Percentiles rank a stretch among this genome's conserved stretches.
phyloP scores from a whole-genome alignment of 768 basidiomycete genomes.

The Inosperma sp. region DNA sequence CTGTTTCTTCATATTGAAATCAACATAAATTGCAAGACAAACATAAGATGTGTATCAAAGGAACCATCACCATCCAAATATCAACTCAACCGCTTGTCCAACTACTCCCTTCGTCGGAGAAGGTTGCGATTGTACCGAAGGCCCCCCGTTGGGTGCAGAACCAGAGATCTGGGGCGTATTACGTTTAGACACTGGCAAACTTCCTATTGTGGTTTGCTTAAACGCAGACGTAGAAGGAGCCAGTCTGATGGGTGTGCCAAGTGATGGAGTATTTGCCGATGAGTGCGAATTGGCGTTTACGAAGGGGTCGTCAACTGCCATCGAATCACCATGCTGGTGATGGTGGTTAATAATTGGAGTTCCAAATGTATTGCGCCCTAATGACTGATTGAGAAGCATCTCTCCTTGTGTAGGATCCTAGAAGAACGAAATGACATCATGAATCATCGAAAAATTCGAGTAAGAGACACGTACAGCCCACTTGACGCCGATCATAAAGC shows the following conservation, averaged over 20 bases:
- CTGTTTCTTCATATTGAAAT: too few species aligned
- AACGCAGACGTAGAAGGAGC: conserved; percentile 73
- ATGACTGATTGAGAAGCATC: conserved; percentile 41
- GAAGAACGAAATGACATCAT: not conserved
- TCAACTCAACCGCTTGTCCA: conserved; percentile 73
- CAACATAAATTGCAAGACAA: too few species aligned
- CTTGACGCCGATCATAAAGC: conserved; percentile 83
- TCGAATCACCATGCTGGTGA: conserved; percentile 32
- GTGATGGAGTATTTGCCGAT: conserved; percentile 34
- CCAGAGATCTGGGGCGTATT: conserved; percentile 27
- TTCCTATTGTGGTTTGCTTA: conserved; percentile 39
- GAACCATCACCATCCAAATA: conserved; percentile 81
- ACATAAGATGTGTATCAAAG: too few species aligned
- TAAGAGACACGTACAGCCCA: conserved; percentile 63
- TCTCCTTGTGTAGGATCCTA: conserved; percentile 64
- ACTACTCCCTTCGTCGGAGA: conserved; percentile 54
- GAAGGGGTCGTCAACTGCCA: conserved; percentile 44
- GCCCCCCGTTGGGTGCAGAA: conserved; percentile 10
- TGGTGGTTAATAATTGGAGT: too few species aligned
- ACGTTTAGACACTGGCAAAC: conserved; percentile 23
- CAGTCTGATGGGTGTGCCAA: conserved; percentile 69
- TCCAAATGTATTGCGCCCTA: conserved; percentile 24
- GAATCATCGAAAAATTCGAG: conserved; percentile 3
- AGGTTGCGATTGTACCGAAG: conserved; percentile 21
- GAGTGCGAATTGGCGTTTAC: conserved; percentile 21